Percentiles rank a stretch among this genome's conserved stretches.
These are phyloP conservation scores for Aspergillus niger DNA, from an alignment of 2,329 filamentous ascomycete genomes.

Conservation along the genomic window DNA sequence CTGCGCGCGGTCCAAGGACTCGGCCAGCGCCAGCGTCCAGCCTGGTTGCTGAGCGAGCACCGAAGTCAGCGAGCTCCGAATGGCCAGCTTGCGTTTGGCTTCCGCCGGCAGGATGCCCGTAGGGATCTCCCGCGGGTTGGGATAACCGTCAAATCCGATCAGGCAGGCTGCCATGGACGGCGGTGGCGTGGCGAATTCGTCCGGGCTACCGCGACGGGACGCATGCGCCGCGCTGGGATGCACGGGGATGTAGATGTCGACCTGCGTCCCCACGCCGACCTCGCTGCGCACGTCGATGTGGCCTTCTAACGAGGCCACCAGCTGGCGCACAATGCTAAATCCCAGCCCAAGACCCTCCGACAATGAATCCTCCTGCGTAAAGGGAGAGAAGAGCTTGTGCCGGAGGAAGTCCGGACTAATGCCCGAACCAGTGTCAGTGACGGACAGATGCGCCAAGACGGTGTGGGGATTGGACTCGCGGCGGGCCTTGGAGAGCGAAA, in stretches of 20 bases:
- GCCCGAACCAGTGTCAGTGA: conserved; percentile 64
- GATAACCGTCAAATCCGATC: conserved; percentile 29
- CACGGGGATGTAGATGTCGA: conserved; percentile 29
- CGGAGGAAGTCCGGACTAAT: conserved; percentile 62
- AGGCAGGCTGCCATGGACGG: conserved; percentile 17
- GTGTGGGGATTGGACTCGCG: conserved; percentile 11
- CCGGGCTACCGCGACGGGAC: neutral
- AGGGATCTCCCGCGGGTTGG: conserved; percentile 28
- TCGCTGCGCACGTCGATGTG: conserved; percentile 55
- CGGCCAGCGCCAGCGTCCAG: conserved; percentile 25
- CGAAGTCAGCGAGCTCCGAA: conserved; percentile 27
- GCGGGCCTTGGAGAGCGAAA: conserved; percentile 21
- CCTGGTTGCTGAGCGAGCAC: conserved; percentile 20
- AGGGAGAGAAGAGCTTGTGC: conserved; percentile 61
- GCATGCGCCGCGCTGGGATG: neutral
- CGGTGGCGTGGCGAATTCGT: neutral
- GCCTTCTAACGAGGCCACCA: conserved; percentile 59
- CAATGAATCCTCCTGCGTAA: conserved; percentile 61
- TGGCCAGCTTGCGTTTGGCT: conserved; percentile 30
- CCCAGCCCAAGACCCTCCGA: conserved; percentile 63
- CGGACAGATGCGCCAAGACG: conserved; percentile 38
- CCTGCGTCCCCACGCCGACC: conserved; percentile 23
- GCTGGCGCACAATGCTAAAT: conserved; percentile 60
- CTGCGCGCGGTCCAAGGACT: conserved; percentile 21
- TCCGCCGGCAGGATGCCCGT: conserved; percentile 30